phyloP scores from a whole-genome alignment of 768 basidiomycete species.

The Asterophora parasitica region DNA sequence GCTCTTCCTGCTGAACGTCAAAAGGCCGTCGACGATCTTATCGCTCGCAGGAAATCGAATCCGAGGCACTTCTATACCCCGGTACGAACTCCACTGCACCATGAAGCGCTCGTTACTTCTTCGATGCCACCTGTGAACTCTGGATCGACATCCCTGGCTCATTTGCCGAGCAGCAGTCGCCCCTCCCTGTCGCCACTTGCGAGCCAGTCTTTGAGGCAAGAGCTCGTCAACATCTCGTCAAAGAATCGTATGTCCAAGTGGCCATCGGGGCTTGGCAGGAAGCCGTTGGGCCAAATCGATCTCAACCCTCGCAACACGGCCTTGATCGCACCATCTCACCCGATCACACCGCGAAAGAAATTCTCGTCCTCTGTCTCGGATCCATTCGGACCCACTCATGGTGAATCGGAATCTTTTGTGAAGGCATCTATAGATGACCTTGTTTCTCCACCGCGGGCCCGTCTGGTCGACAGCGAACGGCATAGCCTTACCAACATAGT shows the following conservation, averaged over 20 bases:
- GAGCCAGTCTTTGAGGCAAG: slow-evolving; percentile 23
- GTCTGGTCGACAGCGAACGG: background rate
- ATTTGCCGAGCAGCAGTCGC: slow-evolving; percentile 17
- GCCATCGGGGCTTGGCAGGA: slow-evolving; percentile 2
- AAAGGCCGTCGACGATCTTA: slow-evolving; percentile 36
- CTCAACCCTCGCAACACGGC: slow-evolving; percentile 5
- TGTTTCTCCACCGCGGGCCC: background rate
- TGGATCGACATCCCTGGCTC: slow-evolving; percentile 14
- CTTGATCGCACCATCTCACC: background rate
- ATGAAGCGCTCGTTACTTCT: background rate
- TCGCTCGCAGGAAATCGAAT: slow-evolving; percentile 15
- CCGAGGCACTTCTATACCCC: slow-evolving; percentile 7
- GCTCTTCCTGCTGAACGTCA: slow-evolving; percentile 30
- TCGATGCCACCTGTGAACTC: background rate
- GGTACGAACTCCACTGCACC: background rate
- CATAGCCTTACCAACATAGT: slow-evolving; percentile 6
- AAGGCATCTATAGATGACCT: background rate
- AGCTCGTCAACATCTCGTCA: slow-evolving; percentile 13
- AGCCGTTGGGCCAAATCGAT: slow-evolving; percentile 9
- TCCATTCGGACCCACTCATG: background rate
- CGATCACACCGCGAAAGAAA: background rate
- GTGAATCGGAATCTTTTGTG: background rate
- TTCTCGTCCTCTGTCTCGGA: background rate
- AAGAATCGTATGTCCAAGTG: slow-evolving; percentile 11
- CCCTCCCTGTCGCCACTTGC: slow-evolving; percentile 23